A percentile compares a stretch with the other conserved stretches of the same genome.
Evolutionary conservation across 176 grass and related monocot species (phyloP).

Genomic region (Stipa capillata): DNA sequence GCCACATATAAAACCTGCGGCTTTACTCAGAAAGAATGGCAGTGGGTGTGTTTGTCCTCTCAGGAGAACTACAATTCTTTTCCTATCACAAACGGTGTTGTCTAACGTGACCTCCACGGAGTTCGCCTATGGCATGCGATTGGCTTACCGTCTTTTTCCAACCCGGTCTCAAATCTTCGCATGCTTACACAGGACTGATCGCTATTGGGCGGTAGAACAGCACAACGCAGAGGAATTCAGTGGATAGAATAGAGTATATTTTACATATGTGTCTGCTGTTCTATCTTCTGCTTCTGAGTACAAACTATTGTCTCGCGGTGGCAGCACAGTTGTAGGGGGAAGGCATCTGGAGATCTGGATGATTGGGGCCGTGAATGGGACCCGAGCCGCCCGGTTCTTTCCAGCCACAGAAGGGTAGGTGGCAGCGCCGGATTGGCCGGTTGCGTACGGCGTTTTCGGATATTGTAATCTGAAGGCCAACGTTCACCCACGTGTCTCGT

Average conservation of each 20-base stretch:
- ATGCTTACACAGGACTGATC: not conserved
- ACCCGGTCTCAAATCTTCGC: not conserved
- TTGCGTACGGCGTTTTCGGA: not conserved
- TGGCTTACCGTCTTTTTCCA: slow-evolving; percentile 3
- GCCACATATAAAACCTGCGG: not conserved
- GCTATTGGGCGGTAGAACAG: not conserved
- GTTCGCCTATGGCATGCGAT: not conserved
- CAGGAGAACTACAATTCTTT: not conserved
- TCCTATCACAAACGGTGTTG: not conserved
- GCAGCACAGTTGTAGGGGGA: not conserved
- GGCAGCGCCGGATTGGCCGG: slow-evolving; percentile 18
- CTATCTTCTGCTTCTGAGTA: not conserved
- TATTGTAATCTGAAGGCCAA: not conserved
- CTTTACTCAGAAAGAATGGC: not conserved
- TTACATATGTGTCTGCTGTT: not conserved
- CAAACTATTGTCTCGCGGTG: not conserved
- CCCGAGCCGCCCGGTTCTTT: slow-evolving; percentile 14
- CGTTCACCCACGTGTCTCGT: not conserved
- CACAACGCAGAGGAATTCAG: not conserved
- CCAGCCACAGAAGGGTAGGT: slow-evolving; percentile 27
- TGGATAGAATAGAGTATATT: not conserved
- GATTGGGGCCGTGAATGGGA: slow-evolving; percentile 14
- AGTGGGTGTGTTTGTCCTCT: not conserved
- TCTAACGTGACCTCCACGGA: not conserved
- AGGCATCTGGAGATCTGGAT: not conserved